Evolutionary conservation across 2,329 filamentous ascomycete genomes (phyloP), one percentile per base, ranked within the genome.

Genomic region (Mollisia scopiformis): DNA sequence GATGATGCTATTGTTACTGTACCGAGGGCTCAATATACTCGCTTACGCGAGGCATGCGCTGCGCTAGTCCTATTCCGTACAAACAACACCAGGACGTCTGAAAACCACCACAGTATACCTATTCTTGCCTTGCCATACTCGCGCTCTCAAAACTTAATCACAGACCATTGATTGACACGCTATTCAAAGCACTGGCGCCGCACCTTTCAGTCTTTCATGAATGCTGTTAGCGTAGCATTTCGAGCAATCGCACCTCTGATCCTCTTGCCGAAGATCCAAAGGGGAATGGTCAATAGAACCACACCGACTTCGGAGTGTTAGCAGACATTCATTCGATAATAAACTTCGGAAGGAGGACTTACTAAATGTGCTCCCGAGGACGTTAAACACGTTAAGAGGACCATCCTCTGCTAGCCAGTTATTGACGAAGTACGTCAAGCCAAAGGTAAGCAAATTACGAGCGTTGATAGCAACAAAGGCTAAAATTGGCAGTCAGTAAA

Each of bases 361-460:
- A 57, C 58, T 60, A 28, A 68, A 67, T 7, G 50, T 59, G 4
- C 72, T 75, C 3, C 71, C 75, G 60, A 78, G 75, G 1, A 73
- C 68, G 57, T 76, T 76, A 46, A 78, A 78, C 4, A 78, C 75
- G 23, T 62, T 57, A 6, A 71, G 70, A 1, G 76, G 75, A 0
- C 77, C 76, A 13, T 65, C 67, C 6, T 54, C 66, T 10, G 69
- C 71, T 4, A 77, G 72, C 77, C 77, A 79, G 54, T 78, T 71
- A 60, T 79, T 79, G 19, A 78, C 73, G 56, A 79, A 78, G 52
- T 77, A 77, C 10, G 73, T 75, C 57, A 78, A 76, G 1, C 75
- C 76, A 51, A 77, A 79, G 56, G 78, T 76, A n/a, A 79, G 59
- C 33, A 79, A 71, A 62, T 79, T 79, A 13, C 64, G 62, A 19